A percentile compares a stretch with the other conserved stretches of the same genome.
These are phyloP conservation scores for Tolypocladium nubicola DNA, from an alignment of 2,329 filamentous ascomycete genomes.

Conservation along the genomic window DNA sequence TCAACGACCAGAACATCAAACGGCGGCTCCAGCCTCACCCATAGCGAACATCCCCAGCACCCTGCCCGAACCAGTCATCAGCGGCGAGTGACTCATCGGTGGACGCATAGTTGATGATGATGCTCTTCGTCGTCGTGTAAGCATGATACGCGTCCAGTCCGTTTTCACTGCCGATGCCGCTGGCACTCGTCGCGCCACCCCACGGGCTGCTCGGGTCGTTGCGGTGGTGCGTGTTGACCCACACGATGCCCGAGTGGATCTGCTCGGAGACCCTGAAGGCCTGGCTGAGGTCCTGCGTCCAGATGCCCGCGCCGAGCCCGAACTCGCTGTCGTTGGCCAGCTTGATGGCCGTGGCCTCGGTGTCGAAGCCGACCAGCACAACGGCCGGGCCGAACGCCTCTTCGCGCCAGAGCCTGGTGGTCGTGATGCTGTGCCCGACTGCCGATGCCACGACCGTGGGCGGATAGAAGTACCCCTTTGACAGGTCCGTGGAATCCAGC, in stretches of 20 bases:
- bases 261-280: conserved; percentile 65
- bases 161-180: conserved; percentile 64
- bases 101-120: conserved; percentile 57
- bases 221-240: conserved; percentile 54
- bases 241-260: conserved; percentile 54
- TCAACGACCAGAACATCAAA: background rate
- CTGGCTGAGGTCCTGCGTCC: conserved; percentile 65
- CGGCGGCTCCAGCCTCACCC: conserved; percentile 8
- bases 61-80: conserved; percentile 61
- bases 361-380: conserved; percentile 64
- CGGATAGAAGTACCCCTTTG: conserved; percentile 62
- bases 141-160: conserved; percentile 52
- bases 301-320: conserved; percentile 66
- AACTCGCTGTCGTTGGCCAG: conserved; percentile 67
- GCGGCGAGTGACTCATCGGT: conserved; percentile 36
- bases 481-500: conserved; percentile 40
- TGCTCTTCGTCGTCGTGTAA: conserved; percentile 53
- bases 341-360: conserved; percentile 58
- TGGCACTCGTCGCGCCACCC: conserved; percentile 52
- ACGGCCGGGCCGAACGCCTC: conserved; percentile 80
- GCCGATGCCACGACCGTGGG: conserved; percentile 59
- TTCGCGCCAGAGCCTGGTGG: conserved; percentile 65
- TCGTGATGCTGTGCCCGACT: conserved; percentile 44
- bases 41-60: conserved; percentile 35
- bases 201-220: conserved; percentile 64